Base-by-base conservation (phyloP, 192 early-diverging fungal genomes). In the Chytriomyces confervae region DNA sequence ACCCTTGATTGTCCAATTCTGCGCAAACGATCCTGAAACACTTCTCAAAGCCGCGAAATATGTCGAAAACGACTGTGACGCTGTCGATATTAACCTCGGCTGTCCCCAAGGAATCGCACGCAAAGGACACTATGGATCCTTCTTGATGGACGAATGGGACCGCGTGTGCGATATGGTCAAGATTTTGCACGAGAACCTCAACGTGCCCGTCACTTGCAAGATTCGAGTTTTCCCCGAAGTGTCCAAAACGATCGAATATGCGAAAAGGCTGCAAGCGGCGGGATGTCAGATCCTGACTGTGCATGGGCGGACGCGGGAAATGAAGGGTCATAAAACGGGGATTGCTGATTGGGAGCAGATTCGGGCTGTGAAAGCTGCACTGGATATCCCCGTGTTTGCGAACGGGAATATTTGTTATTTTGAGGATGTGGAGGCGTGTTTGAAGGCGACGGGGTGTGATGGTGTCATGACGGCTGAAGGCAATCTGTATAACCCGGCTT, bases 381-480 rank as follows among this genome's bases (percentile, higher is more conserved):
- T 96, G 8, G 85, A 75, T 9, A 94, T 99, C 0, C 98, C 98
- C 0, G 95, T 99, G 9, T 88, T 98, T 85, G 96, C 96, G 65
- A 99, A 99, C 75, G 98, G 98, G n/a, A 98, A 99, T 75, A 95
- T 99, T 57, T 84, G 97, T 20, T 98, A 98, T 77, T 84, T 85
- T 29, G 94, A 98, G 82, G 97, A 99, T 66, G 85, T 97, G 46
- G 89, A 93, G 68, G 79, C 87, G 5, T 98, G 96, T 64, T 67
- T 98, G 0, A 89, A 92, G 11, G 78, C 81, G n/a, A 99, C 97
- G 8, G 93, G 93, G 10, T 93, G 88, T 36, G 96, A 94, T 72
- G 98, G 95, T 29, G 94, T 98, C 60, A 99, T 99, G 98, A 89
- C 93, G 5, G 97, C 95, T 9, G 84, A 88, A 73, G 84, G 82